Evolutionary conservation across 495 filamentous ascomycete species (phyloP).

Genomic region (Penicillium paxilli): DNA sequence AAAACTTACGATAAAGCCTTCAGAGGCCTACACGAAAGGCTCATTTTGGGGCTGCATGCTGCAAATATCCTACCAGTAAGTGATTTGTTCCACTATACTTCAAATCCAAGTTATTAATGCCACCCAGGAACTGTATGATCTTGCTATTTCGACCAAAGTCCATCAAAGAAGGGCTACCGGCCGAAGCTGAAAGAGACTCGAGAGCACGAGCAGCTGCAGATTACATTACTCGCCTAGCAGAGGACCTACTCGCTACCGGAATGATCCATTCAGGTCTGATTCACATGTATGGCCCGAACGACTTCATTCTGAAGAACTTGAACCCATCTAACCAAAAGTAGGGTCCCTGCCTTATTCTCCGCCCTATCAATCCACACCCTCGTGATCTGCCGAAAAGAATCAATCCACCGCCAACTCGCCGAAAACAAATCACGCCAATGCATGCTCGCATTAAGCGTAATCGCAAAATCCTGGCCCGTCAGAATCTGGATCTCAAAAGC

Average conservation of each 20-base stretch:
- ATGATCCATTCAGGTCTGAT: background rate
- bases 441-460: slow-evolving; percentile 16
- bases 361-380: slow-evolving; percentile 15
- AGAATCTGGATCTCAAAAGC: slow-evolving; percentile 14
- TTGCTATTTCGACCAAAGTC: slow-evolving; percentile 13
- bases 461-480: slow-evolving; percentile 21
- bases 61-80: slow-evolving; percentile 11
- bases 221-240: slow-evolving; percentile 10
- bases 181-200: slow-evolving; percentile 12
- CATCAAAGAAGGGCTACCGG: background rate
- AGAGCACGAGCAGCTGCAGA: slow-evolving; percentile 10
- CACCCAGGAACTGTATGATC: slow-evolving; percentile 3
- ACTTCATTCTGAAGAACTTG: background rate
- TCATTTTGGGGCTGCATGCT: slow-evolving; percentile 12
- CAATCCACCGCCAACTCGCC: slow-evolving; percentile 12
- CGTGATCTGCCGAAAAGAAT: slow-evolving; percentile 9
- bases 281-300: background rate
- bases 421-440: slow-evolving; percentile 21
- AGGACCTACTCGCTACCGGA: slow-evolving; percentile 15
- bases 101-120: background rate
- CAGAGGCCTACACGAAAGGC: background rate
- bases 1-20: background rate
- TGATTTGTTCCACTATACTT: background rate
- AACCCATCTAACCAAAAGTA: background rate
- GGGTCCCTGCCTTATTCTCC: slow-evolving; percentile 13